Conservation (phyloP, 1,284 basidiomycete genomes). For the Tylopilus orsonianus region DNA sequence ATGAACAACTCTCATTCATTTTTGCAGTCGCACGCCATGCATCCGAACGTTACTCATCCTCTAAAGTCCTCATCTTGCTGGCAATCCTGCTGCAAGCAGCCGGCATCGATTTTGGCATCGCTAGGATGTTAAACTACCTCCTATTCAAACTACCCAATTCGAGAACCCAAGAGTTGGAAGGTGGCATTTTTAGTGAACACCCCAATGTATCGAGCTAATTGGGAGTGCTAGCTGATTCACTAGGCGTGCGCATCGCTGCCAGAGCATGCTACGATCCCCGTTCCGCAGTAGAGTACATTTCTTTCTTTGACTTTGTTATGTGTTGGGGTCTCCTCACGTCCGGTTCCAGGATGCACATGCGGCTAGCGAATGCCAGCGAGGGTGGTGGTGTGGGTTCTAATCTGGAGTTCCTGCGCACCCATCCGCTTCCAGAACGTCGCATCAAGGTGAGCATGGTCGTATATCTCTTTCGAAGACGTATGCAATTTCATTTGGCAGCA, state of each 20-base stretch:
- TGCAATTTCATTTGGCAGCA: constrained; percentile 37
- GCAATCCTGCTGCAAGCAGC: constrained; percentile 48
- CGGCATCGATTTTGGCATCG: constrained; percentile 58
- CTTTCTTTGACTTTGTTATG: neutral
- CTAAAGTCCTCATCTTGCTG: constrained; percentile 54
- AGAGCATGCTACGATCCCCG: constrained; percentile 81
- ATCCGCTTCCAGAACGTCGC: constrained; percentile 70
- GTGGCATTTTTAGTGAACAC: constrained; percentile 34
- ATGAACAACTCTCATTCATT: constrained; percentile 6
- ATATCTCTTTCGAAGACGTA: neutral
- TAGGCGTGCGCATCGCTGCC: constrained; percentile 73
- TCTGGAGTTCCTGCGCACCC: constrained; percentile 67
- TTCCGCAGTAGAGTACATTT: constrained; percentile 66
- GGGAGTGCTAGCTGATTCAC: constrained; percentile 59
- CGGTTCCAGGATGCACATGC: constrained; percentile 60
- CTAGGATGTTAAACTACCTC: constrained; percentile 47
- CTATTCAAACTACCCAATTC: constrained; percentile 83
- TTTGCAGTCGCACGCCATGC: constrained; percentile 70
- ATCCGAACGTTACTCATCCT: constrained; percentile 65
- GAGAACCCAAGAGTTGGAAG: constrained; percentile 79
- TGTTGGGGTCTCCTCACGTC: constrained; percentile 3
- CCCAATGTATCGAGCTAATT: constrained; percentile 5
- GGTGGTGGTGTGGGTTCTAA: constrained; percentile 29
- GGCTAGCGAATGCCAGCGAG: constrained; percentile 56
- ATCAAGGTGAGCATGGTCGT: constrained; percentile 53